A percentile compares a stretch with the other conserved stretches of the same genome.
These are phyloP conservation scores for Podaxis sp. DNA, from an alignment of 768 basidiomycete genomes.

Conservation along the genomic window DNA sequence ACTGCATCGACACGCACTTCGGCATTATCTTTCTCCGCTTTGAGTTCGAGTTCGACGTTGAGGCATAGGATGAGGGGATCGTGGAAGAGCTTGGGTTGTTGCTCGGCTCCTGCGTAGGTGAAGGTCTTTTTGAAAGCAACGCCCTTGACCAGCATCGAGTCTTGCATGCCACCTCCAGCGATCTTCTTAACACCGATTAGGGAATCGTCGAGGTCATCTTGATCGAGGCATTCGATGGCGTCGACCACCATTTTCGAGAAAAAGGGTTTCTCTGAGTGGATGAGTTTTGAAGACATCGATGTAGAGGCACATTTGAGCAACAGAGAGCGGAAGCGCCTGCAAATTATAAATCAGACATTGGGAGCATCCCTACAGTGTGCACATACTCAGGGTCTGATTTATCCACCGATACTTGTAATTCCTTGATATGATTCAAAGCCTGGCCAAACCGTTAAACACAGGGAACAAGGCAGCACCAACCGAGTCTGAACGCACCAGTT, in stretches of 20 bases:
- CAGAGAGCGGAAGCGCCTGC: slow-evolving; percentile 87
- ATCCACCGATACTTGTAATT: slow-evolving; percentile 87
- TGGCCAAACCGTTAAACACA: slow-evolving; percentile 24
- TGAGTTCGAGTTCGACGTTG: slow-evolving; percentile 97
- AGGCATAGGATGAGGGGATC: slow-evolving; percentile 89
- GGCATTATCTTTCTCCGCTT: slow-evolving; percentile 99
- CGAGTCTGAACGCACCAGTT: slow-evolving; percentile 56
- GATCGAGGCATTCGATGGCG: slow-evolving; percentile 89
- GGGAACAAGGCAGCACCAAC: slow-evolving; percentile 3
- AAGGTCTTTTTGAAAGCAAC: slow-evolving; percentile 99
- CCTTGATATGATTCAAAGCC: slow-evolving; percentile 84
- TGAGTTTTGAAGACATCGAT: slow-evolving; percentile 99
- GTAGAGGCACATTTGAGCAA: slow-evolving; percentile 96
- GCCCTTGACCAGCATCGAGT: slow-evolving; percentile 83
- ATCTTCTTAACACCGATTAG: slow-evolving; percentile 98
- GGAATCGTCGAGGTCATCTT: slow-evolving; percentile 89
- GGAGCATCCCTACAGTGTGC: background rate
- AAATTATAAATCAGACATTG: slow-evolving; percentile 11
- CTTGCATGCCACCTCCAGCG: slow-evolving; percentile 96
- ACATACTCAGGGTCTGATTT: slow-evolving; percentile 86
- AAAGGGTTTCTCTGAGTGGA: slow-evolving; percentile 98
- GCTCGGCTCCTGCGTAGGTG: slow-evolving; percentile 98
- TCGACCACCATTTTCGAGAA: slow-evolving; percentile 99
- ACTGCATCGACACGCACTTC: slow-evolving; percentile 97
- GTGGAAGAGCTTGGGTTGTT: slow-evolving; percentile 91